Conservation (phyloP, 140 eudicot species). For the Oenanthe javanica region DNA sequence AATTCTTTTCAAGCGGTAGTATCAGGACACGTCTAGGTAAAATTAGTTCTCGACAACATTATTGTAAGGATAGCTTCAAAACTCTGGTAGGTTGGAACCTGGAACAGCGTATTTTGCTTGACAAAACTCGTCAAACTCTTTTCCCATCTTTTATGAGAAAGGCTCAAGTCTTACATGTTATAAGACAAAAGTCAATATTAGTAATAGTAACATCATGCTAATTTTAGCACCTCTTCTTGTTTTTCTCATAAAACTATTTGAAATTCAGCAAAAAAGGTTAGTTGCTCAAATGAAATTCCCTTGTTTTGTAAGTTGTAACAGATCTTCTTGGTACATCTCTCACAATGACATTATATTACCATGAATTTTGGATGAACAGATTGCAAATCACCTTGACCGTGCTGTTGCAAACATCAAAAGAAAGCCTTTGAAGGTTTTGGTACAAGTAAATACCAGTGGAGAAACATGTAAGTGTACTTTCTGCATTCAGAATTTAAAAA, state of each 20-base stretch:
- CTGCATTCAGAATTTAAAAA: conserved; percentile 1
- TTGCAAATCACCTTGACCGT: conserved; percentile 89
- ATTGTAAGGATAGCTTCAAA: not conserved
- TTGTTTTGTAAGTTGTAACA: conserved; percentile 17
- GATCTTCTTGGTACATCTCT: conserved; percentile 16
- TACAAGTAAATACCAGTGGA: conserved; percentile 95
- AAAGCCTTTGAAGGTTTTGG: conserved; percentile 78
- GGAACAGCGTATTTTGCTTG: not conserved
- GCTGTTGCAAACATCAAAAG: conserved; percentile 68
- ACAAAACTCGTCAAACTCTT: not conserved
- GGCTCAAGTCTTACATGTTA: not conserved
- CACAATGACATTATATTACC: conserved; percentile 17
- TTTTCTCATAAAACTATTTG: not conserved
- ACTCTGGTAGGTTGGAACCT: not conserved
- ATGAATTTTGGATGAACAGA: conserved; percentile 44
- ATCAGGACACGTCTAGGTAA: not conserved
- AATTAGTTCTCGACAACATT: not conserved
- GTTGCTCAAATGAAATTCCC: conserved; percentile 7
- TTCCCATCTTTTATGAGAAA: too few species aligned
- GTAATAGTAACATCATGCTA: not conserved
- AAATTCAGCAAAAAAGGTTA: not conserved
- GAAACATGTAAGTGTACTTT: conserved; percentile 63
- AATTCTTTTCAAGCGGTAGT: not conserved
- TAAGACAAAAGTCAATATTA: too few species aligned
- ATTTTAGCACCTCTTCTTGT: not conserved